Evolutionary conservation across 2,329 filamentous ascomycete species (phyloP), one percentile per base, ranked within the genome.

Genomic region (Colletotrichum incanum): DNA sequence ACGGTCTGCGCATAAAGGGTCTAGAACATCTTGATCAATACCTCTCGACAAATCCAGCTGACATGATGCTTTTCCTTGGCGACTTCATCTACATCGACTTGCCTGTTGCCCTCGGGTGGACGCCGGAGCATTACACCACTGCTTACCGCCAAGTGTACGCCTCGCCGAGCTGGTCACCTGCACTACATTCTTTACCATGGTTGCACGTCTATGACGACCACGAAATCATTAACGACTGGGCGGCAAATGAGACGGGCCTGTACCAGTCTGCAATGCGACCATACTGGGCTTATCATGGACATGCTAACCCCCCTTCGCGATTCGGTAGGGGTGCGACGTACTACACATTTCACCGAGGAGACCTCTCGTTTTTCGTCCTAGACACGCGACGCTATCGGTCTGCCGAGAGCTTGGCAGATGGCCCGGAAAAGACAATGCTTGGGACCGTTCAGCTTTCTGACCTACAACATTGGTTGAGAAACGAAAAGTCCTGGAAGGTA

Each of bases 191-290:
- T 14, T 81, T 93, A 0, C 91, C 91, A 5, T 93, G 91, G 91
- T 87, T 93, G 12, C 91, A 93, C 77, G 91, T 91, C 8, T 87
- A 92, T 26, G 91, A 93, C 75, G 91, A 93, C 78, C 91, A 93
- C 74, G 91, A 93, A 77, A 92, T 93, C 62, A 86, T 87, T 16
- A 93, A 93, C 71, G 91, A 93, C 80, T 93, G 91, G 91, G 86
- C 87, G 69, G 85, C 86, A 26, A 92, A 92, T 78, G 88, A 86
- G 50, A 91, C 89, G 0, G 87, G 88, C 3, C 86, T 92, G 1
- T 93, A 91, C 74, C 81, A 84, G 5, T 86, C 90, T 1, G 91
- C 91, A 1, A 88, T 88, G 47, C 90, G 92, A 64, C 90, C 91
- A 1, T 93, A 90, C 78, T 81, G 85, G 34, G 86, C 90, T 75